phyloP scores from a whole-genome alignment of 345 rosid genomes.

The Pistacia integerrima region DNA sequence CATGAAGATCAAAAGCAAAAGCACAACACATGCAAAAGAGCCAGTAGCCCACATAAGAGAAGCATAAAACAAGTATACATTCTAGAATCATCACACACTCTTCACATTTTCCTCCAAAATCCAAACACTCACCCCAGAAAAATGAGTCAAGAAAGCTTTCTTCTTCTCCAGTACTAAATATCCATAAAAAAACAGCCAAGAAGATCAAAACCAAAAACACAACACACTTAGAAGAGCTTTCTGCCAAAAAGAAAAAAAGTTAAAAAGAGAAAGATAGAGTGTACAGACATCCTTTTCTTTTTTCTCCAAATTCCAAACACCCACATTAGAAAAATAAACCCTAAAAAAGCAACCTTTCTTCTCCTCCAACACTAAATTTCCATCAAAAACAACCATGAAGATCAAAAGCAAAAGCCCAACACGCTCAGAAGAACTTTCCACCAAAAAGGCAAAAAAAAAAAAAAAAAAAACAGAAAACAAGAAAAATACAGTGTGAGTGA shows the following conservation, averaged over 20 bases:
- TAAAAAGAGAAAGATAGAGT: no score
- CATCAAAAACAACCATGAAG: background rate
- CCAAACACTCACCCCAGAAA: background rate
- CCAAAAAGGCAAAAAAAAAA: conserved; percentile 3
- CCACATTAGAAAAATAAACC: background rate
- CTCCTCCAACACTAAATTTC: background rate
- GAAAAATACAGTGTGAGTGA: background rate
- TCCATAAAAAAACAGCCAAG: background rate
- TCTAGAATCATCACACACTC: background rate
- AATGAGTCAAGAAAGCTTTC: background rate
- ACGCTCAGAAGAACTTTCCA: background rate
- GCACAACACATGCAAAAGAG: no score
- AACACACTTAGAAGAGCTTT: no score
- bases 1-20: background rate
- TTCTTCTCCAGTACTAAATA: background rate
- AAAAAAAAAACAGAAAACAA: background rate
- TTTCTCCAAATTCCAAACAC: background rate
- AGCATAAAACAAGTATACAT: background rate
- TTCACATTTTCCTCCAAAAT: background rate
- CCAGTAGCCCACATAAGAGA: conserved; percentile 11
- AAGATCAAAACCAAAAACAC: background rate
- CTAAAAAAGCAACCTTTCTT: background rate
- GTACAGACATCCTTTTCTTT: background rate
- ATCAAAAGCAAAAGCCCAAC: background rate
- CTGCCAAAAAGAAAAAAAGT: conserved; percentile 12